Base-by-base conservation (phyloP, 345 rosid genomes). In the Anastatica hierochuntica region DNA sequence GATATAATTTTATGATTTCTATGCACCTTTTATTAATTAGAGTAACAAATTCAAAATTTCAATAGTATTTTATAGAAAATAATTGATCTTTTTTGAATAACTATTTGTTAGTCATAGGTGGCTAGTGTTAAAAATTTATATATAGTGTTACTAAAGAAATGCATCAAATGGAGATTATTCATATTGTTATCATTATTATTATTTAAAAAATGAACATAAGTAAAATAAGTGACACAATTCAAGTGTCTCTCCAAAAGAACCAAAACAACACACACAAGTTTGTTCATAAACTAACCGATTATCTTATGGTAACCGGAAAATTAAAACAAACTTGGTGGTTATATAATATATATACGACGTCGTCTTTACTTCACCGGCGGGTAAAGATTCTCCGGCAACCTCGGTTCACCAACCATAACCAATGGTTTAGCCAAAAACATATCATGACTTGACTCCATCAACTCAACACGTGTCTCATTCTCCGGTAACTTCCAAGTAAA, bases 311-410 rank as follows among this genome's bases (percentile, higher is more conserved):
- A 50, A 59, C 60, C 66, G 60, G 47, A 44, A 16, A 38, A 30
- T 4, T 24, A n/a, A 26, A 50, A 23, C 64, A 57, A 65, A 57
- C 52, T 43, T 36, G n/a, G n/a, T n/a, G n/a, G n/a, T n/a, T n/a
- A n/a, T n/a, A 33, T 21, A 42, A 13, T 3, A 40, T 54, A 55
- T 35, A 24, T 44, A 63, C 63, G 37, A 12, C 31, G 43, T 13
- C 47, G 17, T 38, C 10, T 62, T n/a, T 10, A 63, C 40, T 56
- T 57, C 16, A 56, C 69, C 54, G 51, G 10, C 41, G 74, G 73
- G 55, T 73, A 76, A 21, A 76, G 63, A 73, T 66, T 63, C 7
- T 50, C 53, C 3, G 77, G 71, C 43, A 76, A 61, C 18, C 75
- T 73, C 36, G 56, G 39, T 13, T 72, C 55, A 17, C 72, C 72